phyloP scores from a whole-genome alignment of 2,329 filamentous ascomycete species.

The Fusarium buharicum region DNA sequence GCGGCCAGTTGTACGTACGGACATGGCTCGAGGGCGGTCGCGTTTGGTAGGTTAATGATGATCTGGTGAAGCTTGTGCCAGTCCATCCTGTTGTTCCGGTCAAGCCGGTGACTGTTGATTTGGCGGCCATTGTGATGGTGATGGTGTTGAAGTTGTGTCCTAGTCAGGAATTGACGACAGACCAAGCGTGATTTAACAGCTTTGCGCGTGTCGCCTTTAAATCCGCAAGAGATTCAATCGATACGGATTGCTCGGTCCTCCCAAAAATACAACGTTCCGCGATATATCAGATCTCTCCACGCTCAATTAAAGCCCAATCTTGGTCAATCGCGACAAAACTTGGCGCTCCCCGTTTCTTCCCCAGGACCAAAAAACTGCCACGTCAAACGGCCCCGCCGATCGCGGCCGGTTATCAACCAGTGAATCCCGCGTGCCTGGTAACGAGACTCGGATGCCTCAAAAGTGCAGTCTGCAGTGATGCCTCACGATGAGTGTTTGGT shows the following conservation, averaged over 20 bases:
- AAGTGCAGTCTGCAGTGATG: slow-evolving; percentile 22
- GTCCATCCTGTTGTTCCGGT: slow-evolving; percentile 46
- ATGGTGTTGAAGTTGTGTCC: not conserved
- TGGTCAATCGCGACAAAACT: not conserved
- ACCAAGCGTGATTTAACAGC: not conserved
- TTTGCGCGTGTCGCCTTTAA: not conserved
- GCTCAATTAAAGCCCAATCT: not conserved
- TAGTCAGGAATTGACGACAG: not conserved
- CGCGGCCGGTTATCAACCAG: slow-evolving; percentile 27
- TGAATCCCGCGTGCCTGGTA: slow-evolving; percentile 30
- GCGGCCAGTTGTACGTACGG: slow-evolving; percentile 74
- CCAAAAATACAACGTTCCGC: not conserved
- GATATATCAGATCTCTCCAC: not conserved
- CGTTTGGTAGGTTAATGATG: slow-evolving; percentile 58
- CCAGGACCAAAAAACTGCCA: slow-evolving; percentile 31
- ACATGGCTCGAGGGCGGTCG: slow-evolving; percentile 56
- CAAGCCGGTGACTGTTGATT: slow-evolving; percentile 43
- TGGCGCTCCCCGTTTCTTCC: slow-evolving; percentile 6
- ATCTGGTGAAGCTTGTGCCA: slow-evolving; percentile 47
- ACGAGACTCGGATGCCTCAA: slow-evolving; percentile 10
- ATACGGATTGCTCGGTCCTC: not conserved
- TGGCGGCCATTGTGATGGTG: slow-evolving; percentile 42
- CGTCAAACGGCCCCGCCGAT: slow-evolving; percentile 39
- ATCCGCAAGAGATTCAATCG: not conserved
- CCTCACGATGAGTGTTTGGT: slow-evolving; percentile 15